Conservation (phyloP, 2,329 filamentous ascomycete species). For the Phaeosphaeria sp. region DNA sequence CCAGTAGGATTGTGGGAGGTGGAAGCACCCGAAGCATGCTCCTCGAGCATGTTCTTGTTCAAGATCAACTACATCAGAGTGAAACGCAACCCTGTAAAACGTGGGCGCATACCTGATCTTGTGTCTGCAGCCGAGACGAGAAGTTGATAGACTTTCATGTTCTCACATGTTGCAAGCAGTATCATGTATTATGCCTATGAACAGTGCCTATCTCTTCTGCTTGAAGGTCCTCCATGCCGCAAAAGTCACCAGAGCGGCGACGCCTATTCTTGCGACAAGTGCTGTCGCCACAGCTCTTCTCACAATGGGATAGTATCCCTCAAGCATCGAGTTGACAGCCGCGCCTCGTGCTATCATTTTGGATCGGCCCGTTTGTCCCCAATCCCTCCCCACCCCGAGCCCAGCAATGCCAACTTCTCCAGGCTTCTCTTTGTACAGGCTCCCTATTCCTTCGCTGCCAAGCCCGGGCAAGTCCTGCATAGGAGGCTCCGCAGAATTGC, state of each 20-base stretch:
- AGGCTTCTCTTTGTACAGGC: conserved; percentile 37
- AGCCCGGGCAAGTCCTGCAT: conserved; percentile 33
- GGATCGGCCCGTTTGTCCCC: conserved; percentile 42
- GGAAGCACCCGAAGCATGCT: not conserved
- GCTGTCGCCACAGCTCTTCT: conserved; percentile 54
- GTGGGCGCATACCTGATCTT: too few species aligned
- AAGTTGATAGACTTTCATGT: not conserved
- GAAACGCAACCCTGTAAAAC: not conserved
- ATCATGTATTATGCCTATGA: not conserved
- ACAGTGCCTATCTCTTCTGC: not conserved
- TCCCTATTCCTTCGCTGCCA: conserved; percentile 28
- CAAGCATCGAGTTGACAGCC: conserved; percentile 57
- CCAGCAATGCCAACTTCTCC: conserved; percentile 55
- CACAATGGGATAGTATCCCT: conserved; percentile 61
- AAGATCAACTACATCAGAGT: not conserved
- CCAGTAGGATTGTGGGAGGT: not conserved
- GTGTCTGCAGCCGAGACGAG: too few species aligned
- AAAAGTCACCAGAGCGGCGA: conserved; percentile 28
- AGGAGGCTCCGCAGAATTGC: conserved; percentile 21
- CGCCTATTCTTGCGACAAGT: conserved; percentile 46
- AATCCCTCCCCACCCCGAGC: conserved; percentile 51
- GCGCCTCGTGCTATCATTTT: conserved; percentile 48
- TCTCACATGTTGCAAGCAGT: not conserved
- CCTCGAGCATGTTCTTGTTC: not conserved
- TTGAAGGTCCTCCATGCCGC: conserved; percentile 28